phyloP scores from a whole-genome alignment of 805 yeast species.

The Cephaloascus albidus region DNA sequence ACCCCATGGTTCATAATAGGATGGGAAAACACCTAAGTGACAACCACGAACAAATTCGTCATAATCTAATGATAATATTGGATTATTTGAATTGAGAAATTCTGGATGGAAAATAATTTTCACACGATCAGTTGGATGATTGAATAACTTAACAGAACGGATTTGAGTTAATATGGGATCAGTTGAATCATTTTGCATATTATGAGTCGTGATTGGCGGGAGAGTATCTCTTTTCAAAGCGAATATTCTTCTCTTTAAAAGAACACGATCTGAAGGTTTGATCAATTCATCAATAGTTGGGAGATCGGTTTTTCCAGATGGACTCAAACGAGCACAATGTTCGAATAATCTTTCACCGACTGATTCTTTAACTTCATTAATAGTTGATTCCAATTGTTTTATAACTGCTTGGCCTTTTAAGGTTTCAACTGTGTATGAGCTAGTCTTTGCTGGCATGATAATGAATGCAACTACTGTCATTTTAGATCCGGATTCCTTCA shows the following conservation, averaged over 20 bases:
- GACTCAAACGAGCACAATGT: slow-evolving; percentile 66
- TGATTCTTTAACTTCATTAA: slow-evolving; percentile 74
- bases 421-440: slow-evolving; percentile 93
- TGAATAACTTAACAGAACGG: slow-evolving; percentile 85
- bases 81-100: slow-evolving; percentile 89
- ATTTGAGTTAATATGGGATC: slow-evolving; percentile 92
- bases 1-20: slow-evolving; percentile 99
- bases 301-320: slow-evolving; percentile 47
- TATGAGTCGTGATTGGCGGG: slow-evolving; percentile 96
- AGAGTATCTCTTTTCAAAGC: slow-evolving; percentile 83
- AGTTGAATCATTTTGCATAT: slow-evolving; percentile 84
- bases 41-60: slow-evolving; percentile 98
- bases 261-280: slow-evolving; percentile 79
- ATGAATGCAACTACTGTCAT: slow-evolving; percentile 95
- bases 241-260: slow-evolving; percentile 83
- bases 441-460: slow-evolving; percentile 95
- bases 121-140: slow-evolving; percentile 82
- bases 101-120: slow-evolving; percentile 97
- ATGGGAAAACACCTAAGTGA: slow-evolving; percentile 96
- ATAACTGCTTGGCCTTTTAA: slow-evolving; percentile 94
- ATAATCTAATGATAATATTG: slow-evolving; percentile 85
- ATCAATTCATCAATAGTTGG: slow-evolving; percentile 79
- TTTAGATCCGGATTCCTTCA: slow-evolving; percentile 73
- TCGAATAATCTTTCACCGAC: slow-evolving; percentile 86
- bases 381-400: slow-evolving; percentile 81